Evolutionary conservation across 257 asterid species (phyloP).

Genomic region (Voacanga thouarsii): DNA sequence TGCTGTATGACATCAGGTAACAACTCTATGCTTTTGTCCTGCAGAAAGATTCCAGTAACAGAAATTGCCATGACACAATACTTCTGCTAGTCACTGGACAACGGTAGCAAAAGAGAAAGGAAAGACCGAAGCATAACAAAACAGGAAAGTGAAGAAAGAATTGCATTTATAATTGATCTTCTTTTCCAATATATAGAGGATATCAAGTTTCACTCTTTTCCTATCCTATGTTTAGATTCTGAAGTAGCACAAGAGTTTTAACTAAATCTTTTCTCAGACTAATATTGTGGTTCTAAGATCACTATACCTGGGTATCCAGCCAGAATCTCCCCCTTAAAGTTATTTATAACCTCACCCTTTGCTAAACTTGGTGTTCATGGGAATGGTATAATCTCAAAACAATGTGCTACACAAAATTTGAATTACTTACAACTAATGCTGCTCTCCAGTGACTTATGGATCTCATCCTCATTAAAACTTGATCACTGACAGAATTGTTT

Average conservation of each 20-base stretch:
- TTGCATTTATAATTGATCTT: not conserved
- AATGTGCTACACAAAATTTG: slow-evolving; percentile 1
- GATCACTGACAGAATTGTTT: slow-evolving; percentile 40
- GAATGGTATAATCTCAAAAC: not conserved
- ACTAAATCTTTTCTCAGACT: not conserved
- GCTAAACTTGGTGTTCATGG: not conserved
- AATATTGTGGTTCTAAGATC: not conserved
- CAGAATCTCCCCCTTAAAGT: not conserved
- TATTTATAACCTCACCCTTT: not conserved
- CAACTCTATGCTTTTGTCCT: slow-evolving; percentile 75
- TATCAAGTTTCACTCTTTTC: not conserved
- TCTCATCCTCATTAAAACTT: slow-evolving; percentile 43
- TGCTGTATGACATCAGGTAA: slow-evolving; percentile 71
- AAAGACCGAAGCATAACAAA: not conserved
- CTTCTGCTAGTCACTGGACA: not conserved
- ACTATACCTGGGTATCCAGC: not conserved
- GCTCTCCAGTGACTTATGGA: slow-evolving; percentile 71
- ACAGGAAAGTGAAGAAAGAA: not conserved
- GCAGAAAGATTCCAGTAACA: slow-evolving; percentile 18
- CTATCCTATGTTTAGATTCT: not conserved
- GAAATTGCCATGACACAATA: not conserved
- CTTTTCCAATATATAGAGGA: not conserved
- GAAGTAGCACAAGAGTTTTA: not conserved
- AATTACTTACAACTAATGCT: slow-evolving; percentile 74
- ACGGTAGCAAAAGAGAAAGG: not conserved